Percentiles rank a stretch among this genome's conserved stretches.
These are phyloP conservation scores for Heracleum sosnowskyi DNA, from an alignment of 129 eudicot genomes.

Conservation along the genomic window DNA sequence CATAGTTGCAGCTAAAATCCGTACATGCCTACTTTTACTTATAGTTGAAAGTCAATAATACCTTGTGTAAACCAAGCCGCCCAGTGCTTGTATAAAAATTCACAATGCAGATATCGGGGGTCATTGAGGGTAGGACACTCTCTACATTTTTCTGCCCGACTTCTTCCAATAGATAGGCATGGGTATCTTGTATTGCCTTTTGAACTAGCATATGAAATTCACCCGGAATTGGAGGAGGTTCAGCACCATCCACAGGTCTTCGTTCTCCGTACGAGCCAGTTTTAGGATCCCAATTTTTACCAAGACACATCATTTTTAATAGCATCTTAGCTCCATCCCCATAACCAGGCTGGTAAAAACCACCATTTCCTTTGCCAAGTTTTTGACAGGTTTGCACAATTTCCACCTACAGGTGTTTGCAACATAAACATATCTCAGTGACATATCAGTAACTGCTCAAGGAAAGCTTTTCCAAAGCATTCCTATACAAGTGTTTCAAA, in stretches of 20 bases:
- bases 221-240: slow-evolving; percentile 58
- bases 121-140: slow-evolving; percentile 41
- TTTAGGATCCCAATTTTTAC: slow-evolving; percentile 82
- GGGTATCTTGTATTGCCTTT: slow-evolving; percentile 42
- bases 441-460: not conserved
- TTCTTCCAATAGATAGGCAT: slow-evolving; percentile 21
- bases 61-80: slow-evolving; percentile 92
- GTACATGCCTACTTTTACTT: not conserved
- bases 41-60: not conserved
- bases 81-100: slow-evolving; percentile 62
- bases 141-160: slow-evolving; percentile 16
- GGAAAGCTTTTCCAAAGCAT: not conserved
- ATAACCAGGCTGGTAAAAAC: slow-evolving; percentile 73
- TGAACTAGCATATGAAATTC: slow-evolving; percentile 47
- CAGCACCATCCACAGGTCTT: slow-evolving; percentile 49
- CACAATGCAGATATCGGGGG: slow-evolving; percentile 68
- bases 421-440: not conserved
- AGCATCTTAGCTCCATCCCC: slow-evolving; percentile 45
- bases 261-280: slow-evolving; percentile 27
- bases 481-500: not conserved
- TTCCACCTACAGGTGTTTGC: slow-evolving; percentile 29
- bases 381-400: slow-evolving; percentile 47
- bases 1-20: not conserved
- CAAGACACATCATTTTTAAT: slow-evolving; percentile 87
- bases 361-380: slow-evolving; percentile 57